Evolutionary conservation across 352 stramenopile genomes (phyloP), one percentile per base, ranked within the genome.

Genomic region (Phytophthora sp.): DNA sequence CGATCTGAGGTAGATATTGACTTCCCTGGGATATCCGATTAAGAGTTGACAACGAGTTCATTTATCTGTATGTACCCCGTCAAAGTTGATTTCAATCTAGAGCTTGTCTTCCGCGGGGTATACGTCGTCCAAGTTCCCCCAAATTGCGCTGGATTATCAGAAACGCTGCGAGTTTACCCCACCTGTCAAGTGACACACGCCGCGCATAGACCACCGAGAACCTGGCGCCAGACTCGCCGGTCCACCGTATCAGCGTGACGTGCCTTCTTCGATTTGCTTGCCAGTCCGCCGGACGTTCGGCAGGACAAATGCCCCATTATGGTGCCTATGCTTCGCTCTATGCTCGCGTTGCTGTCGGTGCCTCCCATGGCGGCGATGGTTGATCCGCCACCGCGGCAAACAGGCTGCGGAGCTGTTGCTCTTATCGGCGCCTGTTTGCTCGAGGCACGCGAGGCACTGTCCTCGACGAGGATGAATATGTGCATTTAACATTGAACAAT

Each of bases 341-440:
- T 57, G 49, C 49, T n/a, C n/a, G n/a, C n/a, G n/a, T n/a, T 51
- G 31, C 30, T 4, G 30, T 4, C 16, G 26, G 27, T 51, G 42
- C 13, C 2, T 29, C 21, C 12, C n/a, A 15, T 13, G 44, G 7
- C 20, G 2, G 24, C 50, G 51, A 38, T 50, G 26, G 31, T 54
- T 62, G 49, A 50, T 62, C 63, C 57, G n/a, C 50, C 45, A 44
- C 24, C 15, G 39, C 44, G 50, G 36, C 51, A 69, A 69, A 72
- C 50, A 72, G 64, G 51, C 57, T 57, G 23, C 7, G 27, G 35
- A 72, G 27, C 64, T 56, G 35, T 73, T 69, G 45, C 42, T 39
- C 51, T 63, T 57, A n/a, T 64, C 65, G 64, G 58, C 58, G 58
- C 53, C 58, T 68, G 65, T 67, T 68, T 67, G 23, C 51, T 57